Evolutionary conservation across 148 eudicot species (phyloP).

Genomic region (Oxyria digyna): DNA sequence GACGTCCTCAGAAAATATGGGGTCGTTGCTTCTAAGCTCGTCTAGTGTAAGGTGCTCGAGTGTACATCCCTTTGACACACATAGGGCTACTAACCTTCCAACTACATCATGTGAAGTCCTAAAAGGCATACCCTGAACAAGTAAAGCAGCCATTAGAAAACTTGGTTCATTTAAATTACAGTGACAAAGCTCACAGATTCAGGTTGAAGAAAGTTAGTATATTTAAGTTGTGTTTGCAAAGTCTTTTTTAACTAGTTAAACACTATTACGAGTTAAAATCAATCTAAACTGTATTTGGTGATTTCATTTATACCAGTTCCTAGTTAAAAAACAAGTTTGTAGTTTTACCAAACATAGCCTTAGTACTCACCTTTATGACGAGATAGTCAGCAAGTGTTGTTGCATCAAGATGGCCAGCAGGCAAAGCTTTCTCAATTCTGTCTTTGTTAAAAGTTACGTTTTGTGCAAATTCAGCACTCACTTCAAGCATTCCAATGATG

Average conservation of each 20-base stretch:
- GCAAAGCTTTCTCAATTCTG: conserved; percentile 62
- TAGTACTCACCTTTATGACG: conserved; percentile 66
- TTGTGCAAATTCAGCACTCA: conserved; percentile 83
- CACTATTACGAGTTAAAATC: too few species aligned
- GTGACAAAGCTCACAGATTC: neutral
- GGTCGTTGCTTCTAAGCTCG: conserved; percentile 45
- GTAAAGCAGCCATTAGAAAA: neutral
- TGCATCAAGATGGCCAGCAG: conserved; percentile 99
- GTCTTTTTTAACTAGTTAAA: too few species aligned
- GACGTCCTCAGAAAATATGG: conserved; percentile 56
- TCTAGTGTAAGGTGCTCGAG: conserved; percentile 67
- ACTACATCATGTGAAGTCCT: conserved; percentile 94
- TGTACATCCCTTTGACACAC: conserved; percentile 54
- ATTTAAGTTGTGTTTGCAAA: too few species aligned
- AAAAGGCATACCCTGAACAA: conserved; percentile 69
- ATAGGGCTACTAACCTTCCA: conserved; percentile 74
- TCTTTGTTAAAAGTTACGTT: conserved; percentile 70
- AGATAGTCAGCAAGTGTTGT: conserved; percentile 99
- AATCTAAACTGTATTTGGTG: too few species aligned
- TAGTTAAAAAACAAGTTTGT: too few species aligned
- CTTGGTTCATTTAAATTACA: neutral
- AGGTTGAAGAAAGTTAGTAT: neutral
- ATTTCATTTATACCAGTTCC: too few species aligned
- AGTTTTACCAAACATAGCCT: neutral
- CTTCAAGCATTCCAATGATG: conserved; percentile 86